These are phyloP conservation scores for Fraxinus sp. DNA, from an alignment of 305 asterid genomes.

Conservation along the genomic window DNA sequence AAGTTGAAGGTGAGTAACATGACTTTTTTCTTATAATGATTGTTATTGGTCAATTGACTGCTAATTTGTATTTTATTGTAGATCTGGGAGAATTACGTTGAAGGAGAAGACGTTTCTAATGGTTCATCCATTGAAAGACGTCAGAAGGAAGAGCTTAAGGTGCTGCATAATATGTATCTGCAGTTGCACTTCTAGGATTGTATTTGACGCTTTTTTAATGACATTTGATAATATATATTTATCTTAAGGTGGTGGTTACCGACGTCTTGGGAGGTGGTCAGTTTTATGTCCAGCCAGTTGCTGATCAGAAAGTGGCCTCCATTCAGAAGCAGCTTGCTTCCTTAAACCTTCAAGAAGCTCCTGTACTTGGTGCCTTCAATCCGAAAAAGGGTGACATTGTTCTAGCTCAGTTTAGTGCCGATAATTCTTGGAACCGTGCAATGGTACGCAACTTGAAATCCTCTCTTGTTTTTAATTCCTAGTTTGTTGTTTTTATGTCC, in stretches of 20 bases:
- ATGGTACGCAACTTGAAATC: conserved; percentile 46
- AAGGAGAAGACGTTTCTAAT: conserved; percentile 80
- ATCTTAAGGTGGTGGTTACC: conserved; percentile 70
- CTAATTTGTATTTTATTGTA: conserved; percentile 28
- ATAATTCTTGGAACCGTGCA: conserved; percentile 98
- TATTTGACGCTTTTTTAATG: background rate
- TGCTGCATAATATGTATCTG: conserved; percentile 21
- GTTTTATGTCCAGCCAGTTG: conserved; percentile 78
- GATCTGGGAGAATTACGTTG: conserved; percentile 90
- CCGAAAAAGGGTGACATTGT: conserved; percentile 90
- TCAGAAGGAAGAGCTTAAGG: conserved; percentile 94
- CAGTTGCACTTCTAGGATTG: background rate
- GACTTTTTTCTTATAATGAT: background rate
- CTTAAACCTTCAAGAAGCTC: conserved; percentile 77
- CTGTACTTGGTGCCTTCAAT: conserved; percentile 76
- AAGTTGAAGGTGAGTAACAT: conserved; percentile 68
- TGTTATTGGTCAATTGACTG: background rate
- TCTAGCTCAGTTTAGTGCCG: conserved; percentile 86
- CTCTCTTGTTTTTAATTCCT: background rate
- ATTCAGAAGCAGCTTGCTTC: conserved; percentile 85
- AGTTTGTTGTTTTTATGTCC: background rate
- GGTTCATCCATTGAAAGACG: conserved; percentile 62
- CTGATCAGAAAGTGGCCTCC: conserved; percentile 82
- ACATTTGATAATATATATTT: background rate
- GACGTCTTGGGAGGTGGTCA: conserved; percentile 93